phyloP scores from a whole-genome alignment of 2,329 filamentous ascomycete species.

The Aspergillus ochraceus region DNA sequence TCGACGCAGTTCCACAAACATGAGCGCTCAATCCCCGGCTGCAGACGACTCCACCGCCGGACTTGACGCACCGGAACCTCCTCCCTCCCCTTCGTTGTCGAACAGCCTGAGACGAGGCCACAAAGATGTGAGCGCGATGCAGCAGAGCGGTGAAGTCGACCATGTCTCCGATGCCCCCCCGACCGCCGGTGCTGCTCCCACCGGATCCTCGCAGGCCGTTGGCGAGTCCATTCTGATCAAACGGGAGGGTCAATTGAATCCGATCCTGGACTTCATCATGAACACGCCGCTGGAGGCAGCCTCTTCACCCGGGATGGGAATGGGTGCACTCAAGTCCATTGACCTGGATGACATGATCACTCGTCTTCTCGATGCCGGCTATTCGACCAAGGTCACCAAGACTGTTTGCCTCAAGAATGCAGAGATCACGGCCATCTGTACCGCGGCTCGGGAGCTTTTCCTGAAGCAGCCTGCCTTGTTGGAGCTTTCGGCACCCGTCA shows the following conservation, averaged over 20 bases:
- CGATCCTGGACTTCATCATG: slow-evolving; percentile 57
- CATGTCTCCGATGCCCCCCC: slow-evolving; percentile 89
- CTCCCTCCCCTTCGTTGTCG: slow-evolving; percentile 85
- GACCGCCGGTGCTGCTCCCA: slow-evolving; percentile 61
- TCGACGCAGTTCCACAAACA: slow-evolving; percentile 31
- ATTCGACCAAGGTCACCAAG: slow-evolving; percentile 96
- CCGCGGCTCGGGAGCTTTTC: slow-evolving; percentile 83
- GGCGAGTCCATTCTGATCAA: slow-evolving; percentile 89
- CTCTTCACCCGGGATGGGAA: slow-evolving; percentile 66
- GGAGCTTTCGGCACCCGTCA: slow-evolving; percentile 91
- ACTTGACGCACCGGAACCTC: slow-evolving; percentile 58
- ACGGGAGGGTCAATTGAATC: slow-evolving; percentile 69
- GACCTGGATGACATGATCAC: slow-evolving; percentile 98
- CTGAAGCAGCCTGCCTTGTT: slow-evolving; percentile 88
- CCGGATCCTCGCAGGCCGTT: slow-evolving; percentile 62
- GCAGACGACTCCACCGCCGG: slow-evolving; percentile 49
- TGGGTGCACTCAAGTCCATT: slow-evolving; percentile 86
- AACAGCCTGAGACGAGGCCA: slow-evolving; percentile 70
- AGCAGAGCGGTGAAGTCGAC: slow-evolving; percentile 87
- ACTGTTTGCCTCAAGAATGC: slow-evolving; percentile 96
- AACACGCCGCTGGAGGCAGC: slow-evolving; percentile 42
- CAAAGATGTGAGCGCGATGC: slow-evolving; percentile 76
- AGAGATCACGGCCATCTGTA: slow-evolving; percentile 91
- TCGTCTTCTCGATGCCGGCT: slow-evolving; percentile 87
- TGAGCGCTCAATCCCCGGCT: slow-evolving; percentile 32